A percentile compares a stretch with the other conserved stretches of the same genome.
Evolutionary conservation across 2,329 filamentous ascomycete species (phyloP).

Genomic region (Microcera coccophila): DNA sequence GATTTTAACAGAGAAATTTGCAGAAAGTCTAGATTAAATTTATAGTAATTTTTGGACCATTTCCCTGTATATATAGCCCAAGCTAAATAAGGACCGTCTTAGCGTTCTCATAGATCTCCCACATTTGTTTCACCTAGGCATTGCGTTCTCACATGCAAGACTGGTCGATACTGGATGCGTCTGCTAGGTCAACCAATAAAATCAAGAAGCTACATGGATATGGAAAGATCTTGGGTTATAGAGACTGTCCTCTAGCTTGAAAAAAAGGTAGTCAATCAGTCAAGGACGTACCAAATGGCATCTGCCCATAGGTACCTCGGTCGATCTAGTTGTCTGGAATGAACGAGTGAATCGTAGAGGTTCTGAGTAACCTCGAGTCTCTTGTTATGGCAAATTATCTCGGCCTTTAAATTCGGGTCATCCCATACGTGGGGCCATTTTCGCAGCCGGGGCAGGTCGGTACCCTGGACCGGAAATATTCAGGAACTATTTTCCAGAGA

Average conservation of each 20-base stretch:
- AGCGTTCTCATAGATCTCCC: slow-evolving; percentile 4
- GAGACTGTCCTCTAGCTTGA: background rate
- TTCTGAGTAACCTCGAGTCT: slow-evolving; percentile 3
- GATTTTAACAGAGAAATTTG: slow-evolving; percentile 1
- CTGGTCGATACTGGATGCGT: slow-evolving; percentile 5
- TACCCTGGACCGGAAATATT: slow-evolving; percentile 46
- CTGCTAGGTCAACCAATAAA: background rate
- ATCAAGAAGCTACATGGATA: background rate
- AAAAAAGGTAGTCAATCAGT: no score
- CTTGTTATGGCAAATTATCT: slow-evolving; percentile 1
- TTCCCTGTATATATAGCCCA: slow-evolving; percentile 1
- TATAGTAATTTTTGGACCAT: background rate
- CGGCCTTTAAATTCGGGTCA: background rate
- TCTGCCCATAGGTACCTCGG: slow-evolving; percentile 5
- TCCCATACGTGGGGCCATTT: slow-evolving; percentile 40
- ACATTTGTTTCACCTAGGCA: slow-evolving; percentile 5
- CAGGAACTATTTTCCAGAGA: no score
- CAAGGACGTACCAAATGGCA: slow-evolving; percentile 2
- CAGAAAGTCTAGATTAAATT: slow-evolving; percentile 1
- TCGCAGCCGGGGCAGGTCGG: slow-evolving; percentile 53
- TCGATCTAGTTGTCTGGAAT: slow-evolving; percentile 1
- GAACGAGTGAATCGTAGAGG: slow-evolving; percentile 2
- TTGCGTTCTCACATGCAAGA: slow-evolving; percentile 2
- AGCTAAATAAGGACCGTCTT: slow-evolving; percentile 4
- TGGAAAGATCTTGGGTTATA: background rate